Conservation (phyloP, 2,329 filamentous ascomycete genomes). For the Curvularia sp. region DNA sequence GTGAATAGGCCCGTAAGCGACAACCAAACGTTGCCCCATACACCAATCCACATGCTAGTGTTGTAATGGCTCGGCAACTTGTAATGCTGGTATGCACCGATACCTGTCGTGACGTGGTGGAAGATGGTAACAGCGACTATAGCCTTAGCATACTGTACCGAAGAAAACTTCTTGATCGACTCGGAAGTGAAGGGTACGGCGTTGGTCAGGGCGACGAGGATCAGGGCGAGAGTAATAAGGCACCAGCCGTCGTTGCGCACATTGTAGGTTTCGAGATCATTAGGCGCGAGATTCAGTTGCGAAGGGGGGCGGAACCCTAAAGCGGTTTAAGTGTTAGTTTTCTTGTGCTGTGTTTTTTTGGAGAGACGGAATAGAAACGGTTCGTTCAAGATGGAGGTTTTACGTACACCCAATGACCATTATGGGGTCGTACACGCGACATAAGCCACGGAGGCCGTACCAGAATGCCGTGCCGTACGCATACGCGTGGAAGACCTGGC, state of each 20-base stretch:
- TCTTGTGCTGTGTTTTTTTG: too few species aligned
- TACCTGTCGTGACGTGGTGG: constrained; percentile 32
- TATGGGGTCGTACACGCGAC: constrained; percentile 35
- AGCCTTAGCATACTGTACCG: constrained; percentile 29
- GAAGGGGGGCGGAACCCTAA: constrained; percentile 37
- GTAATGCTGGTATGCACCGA: constrained; percentile 38
- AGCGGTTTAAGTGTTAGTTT: constrained; percentile 9
- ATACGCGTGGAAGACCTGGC: constrained; percentile 35
- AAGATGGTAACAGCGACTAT: constrained; percentile 35
- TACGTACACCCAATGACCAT: constrained; percentile 36
- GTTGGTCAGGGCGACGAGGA: constrained; percentile 33
- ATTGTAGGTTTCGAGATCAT: constrained; percentile 39
- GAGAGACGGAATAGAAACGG: too few species aligned
- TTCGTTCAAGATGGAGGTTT: neutral
- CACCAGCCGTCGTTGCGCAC: constrained; percentile 38
- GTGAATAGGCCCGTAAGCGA: constrained; percentile 29
- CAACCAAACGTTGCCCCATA: constrained; percentile 39
- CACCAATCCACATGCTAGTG: constrained; percentile 34
- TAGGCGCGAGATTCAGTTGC: constrained; percentile 30
- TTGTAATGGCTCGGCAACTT: constrained; percentile 36
- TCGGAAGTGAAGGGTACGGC: constrained; percentile 27
- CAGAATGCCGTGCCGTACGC: constrained; percentile 38
- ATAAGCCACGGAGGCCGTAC: constrained; percentile 35
- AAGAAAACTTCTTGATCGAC: constrained; percentile 4
- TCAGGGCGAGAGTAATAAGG: constrained; percentile 35